Evolutionary conservation across 306 rosid genomes (phyloP), one percentile per base, ranked within the genome.

Genomic region (Fagus crenata): DNA sequence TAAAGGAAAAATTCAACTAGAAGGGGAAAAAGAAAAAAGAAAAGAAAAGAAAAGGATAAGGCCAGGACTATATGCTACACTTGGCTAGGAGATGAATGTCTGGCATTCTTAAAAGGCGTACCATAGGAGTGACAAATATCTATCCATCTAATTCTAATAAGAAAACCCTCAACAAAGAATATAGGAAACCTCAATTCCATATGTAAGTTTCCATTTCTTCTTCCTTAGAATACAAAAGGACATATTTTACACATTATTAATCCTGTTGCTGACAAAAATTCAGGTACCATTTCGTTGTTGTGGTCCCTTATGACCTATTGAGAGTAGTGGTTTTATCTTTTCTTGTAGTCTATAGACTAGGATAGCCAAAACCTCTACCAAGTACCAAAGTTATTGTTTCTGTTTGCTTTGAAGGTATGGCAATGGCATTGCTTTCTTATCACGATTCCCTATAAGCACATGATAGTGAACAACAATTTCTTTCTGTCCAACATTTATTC

Each of bases 391-490:
- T 39, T 28, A 22, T 64, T 78, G 76, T 74, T 83, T 75, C 73
- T 56, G 72, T 67, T 84, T 81, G 87, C 82, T 75, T 69, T 78
- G 74, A 59, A 77, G 67, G 85, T 53, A 72, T 60, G 69, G 70
- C 64, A 81, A 74, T 71, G 79, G 86, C 76, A 81, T 78, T 83
- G 79, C 71, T 54, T 83, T 77, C 75, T 67, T 75, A 77, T 77
- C 54, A 75, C 68, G 69, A 81, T 83, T 77, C 71, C 76, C 67
- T 71, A 40, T 73, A 49, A 68, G 49, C 58, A 53, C 15, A 55
- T 75, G 79, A 84, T 63, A 74, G 84, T 60, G 63, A 74, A 79
- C 67, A 68, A 64, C 71, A 69, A 42, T 82, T 71, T 80, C 77
- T 75, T 73, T 72, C 49, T 65, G 75, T 37, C 75, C 58, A 80